phyloP scores from a whole-genome alignment of 192 early-diverging fungal genomes.

The Ambispora gerdemannii region DNA sequence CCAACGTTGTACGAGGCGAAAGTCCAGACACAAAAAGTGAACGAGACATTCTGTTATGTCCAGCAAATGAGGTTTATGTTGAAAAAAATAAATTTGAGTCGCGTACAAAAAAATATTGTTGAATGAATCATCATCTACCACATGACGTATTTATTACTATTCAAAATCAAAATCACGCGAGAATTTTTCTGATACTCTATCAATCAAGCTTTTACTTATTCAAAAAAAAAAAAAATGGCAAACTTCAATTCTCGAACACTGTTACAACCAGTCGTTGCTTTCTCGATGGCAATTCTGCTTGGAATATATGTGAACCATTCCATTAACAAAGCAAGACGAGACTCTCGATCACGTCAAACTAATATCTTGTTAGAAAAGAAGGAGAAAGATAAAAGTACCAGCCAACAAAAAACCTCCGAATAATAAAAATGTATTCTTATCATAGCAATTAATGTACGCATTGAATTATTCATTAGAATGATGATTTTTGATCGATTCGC shows the following conservation, averaged over 20 bases:
- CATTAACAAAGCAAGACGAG: not conserved
- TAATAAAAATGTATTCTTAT: no score
- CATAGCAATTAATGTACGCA: no score
- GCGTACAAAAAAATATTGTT: not conserved
- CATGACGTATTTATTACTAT: no score
- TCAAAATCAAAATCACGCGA: no score
- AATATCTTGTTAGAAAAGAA: not conserved
- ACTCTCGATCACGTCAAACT: not conserved
- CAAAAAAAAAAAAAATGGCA: no score
- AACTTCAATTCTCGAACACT: not conserved
- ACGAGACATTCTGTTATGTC: constrained; percentile 17
- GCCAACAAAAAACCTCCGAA: not conserved
- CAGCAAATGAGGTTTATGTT: not conserved
- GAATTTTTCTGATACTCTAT: no score
- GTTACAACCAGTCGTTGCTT: not conserved
- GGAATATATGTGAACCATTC: not conserved
- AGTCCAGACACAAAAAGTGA: constrained; percentile 24
- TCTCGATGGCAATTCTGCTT: not conserved
- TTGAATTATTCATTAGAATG: no score
- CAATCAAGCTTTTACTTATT: no score
- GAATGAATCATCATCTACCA: not conserved
- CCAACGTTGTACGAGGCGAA: constrained; percentile 21
- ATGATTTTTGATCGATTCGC: not conserved
- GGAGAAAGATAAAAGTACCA: not conserved
- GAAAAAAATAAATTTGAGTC: not conserved